phyloP scores from a whole-genome alignment of 1,284 basidiomycete genomes.

The Papiliotrema fonsecae region DNA sequence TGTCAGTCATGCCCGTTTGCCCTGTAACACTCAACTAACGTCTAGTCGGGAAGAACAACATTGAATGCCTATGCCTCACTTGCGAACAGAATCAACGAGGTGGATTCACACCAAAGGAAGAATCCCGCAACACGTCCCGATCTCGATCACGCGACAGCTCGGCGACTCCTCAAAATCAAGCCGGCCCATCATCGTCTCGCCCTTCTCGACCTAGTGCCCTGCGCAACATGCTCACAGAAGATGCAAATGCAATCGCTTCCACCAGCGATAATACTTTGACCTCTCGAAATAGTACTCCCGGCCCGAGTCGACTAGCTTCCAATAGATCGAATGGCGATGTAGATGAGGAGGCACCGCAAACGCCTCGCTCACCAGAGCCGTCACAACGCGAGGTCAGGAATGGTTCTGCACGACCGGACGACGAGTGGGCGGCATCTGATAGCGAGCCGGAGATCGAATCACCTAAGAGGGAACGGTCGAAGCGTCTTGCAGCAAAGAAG shows the following conservation, averaged over 20 bases:
- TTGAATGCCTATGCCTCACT: conserved; percentile 40
- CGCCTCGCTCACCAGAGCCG: neutral
- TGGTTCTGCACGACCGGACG: no score
- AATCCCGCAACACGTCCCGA: conserved; percentile 4
- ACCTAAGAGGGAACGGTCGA: conserved; percentile 15
- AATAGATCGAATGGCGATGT: neutral
- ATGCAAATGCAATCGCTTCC: neutral
- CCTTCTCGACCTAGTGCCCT: conserved; percentile 12
- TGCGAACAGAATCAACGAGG: conserved; percentile 29
- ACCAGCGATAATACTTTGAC: conserved; percentile 4
- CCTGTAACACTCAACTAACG: neutral
- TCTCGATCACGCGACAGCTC: conserved; percentile 19
- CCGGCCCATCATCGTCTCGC: conserved; percentile 8
- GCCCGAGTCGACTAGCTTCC: neutral
- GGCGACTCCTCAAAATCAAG: conserved; percentile 15
- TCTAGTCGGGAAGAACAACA: conserved; percentile 34
- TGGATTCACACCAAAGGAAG: conserved; percentile 22
- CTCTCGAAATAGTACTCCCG: neutral
- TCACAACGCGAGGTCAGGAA: neutral
- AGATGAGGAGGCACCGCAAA: no score
- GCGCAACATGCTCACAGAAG: conserved; percentile 12
- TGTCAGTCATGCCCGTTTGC: conserved; percentile 16
- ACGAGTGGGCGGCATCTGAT: conserved; percentile 9
- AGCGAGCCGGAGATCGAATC: conserved; percentile 12
- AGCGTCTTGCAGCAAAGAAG: conserved; percentile 24